phyloP scores from a whole-genome alignment of 179 eudicot genomes.

The Dionaea muscipula region DNA sequence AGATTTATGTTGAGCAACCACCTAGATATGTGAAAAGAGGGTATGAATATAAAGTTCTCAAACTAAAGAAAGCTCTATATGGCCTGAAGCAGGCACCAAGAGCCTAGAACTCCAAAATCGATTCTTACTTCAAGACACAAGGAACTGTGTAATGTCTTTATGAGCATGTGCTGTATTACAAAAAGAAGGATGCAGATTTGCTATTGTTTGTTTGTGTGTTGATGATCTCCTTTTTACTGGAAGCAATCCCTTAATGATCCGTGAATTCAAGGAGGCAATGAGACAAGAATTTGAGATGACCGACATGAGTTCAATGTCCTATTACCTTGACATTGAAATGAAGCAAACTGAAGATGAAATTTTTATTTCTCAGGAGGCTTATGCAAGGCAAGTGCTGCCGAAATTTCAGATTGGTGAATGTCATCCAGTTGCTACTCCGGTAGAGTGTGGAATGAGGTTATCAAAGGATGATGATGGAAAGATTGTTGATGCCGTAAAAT shows the following conservation, averaged over 20 bases:
- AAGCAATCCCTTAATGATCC: neutral
- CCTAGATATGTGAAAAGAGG: neutral
- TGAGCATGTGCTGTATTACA: slow-evolving; percentile 2
- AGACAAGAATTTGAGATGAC: slow-evolving; percentile 4
- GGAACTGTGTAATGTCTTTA: slow-evolving; percentile 1
- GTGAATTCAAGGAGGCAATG: neutral
- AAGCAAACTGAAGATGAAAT: slow-evolving; percentile 1
- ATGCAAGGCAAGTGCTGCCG: slow-evolving; percentile 1
- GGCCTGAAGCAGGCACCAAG: slow-evolving; percentile 1
- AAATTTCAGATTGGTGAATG: neutral
- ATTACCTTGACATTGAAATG: neutral
- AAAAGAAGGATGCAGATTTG: neutral
- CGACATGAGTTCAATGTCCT: neutral
- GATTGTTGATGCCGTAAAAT: neutral
- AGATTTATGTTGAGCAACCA: slow-evolving; percentile 6
- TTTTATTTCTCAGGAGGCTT: neutral
- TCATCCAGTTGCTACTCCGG: neutral
- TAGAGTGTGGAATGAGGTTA: slow-evolving; percentile 3
- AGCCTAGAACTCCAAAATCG: slow-evolving; percentile 3
- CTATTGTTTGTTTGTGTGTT: slow-evolving; percentile 6
- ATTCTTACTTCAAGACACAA: neutral
- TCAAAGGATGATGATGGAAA: neutral
- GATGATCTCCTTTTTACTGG: slow-evolving; percentile 6
- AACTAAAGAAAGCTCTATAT: slow-evolving; percentile 10
- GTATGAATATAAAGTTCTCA: slow-evolving; percentile 1